phyloP scores from a whole-genome alignment of 768 basidiomycete species.

The Pleurotus ostreatus region DNA sequence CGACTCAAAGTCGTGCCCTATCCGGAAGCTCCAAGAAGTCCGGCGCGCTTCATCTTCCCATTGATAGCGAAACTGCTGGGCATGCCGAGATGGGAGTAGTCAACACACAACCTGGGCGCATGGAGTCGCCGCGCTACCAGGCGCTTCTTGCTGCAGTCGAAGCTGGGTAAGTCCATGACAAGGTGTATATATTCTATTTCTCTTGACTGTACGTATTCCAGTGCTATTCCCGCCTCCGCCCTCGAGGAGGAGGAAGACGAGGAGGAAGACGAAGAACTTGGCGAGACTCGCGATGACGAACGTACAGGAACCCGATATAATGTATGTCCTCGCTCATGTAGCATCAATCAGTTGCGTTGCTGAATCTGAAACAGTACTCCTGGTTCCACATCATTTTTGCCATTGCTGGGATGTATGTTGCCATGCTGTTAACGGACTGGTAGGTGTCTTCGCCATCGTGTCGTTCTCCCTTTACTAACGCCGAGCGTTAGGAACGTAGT shows the following conservation, averaged over 20 bases:
- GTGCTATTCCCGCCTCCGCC: conserved; percentile 91
- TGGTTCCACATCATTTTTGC: conserved; percentile 99
- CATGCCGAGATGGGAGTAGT: conserved; percentile 75
- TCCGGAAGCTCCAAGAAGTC: conserved; percentile 68
- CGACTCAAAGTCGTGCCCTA: conserved; percentile 90
- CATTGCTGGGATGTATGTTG: conserved; percentile 96
- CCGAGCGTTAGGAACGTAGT: conserved; percentile 61
- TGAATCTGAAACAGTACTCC: conserved; percentile 61
- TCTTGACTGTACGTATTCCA: conserved; percentile 20
- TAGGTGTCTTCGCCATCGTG: conserved; percentile 34
- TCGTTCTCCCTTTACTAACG: not conserved
- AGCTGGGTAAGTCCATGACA: conserved; percentile 59
- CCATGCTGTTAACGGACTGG: conserved; percentile 97
- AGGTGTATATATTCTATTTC: conserved; percentile 14
- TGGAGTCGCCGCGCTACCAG: conserved; percentile 87
- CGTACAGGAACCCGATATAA: conserved; percentile 92
- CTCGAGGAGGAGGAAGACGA: conserved; percentile 77
- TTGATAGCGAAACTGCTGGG: conserved; percentile 43
- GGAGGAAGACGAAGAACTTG: conserved; percentile 69
- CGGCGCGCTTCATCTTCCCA: conserved; percentile 59
- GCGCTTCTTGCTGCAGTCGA: conserved; percentile 94
- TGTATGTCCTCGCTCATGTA: conserved; percentile 38
- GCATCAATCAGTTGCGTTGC: not conserved
- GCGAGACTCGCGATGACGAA: conserved; percentile 88
- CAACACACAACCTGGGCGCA: conserved; percentile 77